Evolutionary conservation across 2,329 filamentous ascomycete species (phyloP).

Genomic region (Emmonsia crescens): DNA sequence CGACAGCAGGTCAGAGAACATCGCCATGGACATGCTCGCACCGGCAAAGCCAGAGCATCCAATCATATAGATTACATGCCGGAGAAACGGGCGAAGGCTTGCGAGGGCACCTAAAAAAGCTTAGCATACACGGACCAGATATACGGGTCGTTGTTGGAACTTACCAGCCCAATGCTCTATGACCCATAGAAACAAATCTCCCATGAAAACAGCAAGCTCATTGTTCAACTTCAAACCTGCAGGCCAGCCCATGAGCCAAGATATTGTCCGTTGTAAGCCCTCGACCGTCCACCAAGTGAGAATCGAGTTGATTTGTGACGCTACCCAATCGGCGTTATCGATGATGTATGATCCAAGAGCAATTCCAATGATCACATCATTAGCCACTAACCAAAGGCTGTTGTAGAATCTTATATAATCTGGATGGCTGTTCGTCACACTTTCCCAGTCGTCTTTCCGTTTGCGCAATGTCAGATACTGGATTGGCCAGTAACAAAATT

Average conservation of each 20-base stretch:
- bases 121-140: conserved; percentile 9
- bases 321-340: conserved; percentile 80
- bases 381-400: conserved; percentile 93
- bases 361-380: conserved; percentile 97
- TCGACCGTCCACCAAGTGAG: conserved; percentile 77
- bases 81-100: conserved; percentile 67
- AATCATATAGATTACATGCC: conserved; percentile 79
- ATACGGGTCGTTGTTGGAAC: conserved; percentile 19
- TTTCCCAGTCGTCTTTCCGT: conserved; percentile 86
- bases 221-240: conserved; percentile 91
- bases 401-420: conserved; percentile 99
- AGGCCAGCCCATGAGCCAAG: conserved; percentile 92
- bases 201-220: conserved; percentile 85
- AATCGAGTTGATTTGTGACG: conserved; percentile 63
- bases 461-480: conserved; percentile 88
- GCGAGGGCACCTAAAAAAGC: conserved; percentile 56
- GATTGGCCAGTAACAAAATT: conserved; percentile 98
- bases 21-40: conserved; percentile 90
- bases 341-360: conserved; percentile 94
- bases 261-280: conserved; percentile 77
- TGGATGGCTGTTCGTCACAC: conserved; percentile 85
- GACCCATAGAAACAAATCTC: conserved; percentile 94
- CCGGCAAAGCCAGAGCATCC: conserved; percentile 92
- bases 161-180: conserved; percentile 93
- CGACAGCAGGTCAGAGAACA: conserved; percentile 89